Conservation (phyloP, 2,329 filamentous ascomycete species). For the Parastagonospora nodorum region DNA sequence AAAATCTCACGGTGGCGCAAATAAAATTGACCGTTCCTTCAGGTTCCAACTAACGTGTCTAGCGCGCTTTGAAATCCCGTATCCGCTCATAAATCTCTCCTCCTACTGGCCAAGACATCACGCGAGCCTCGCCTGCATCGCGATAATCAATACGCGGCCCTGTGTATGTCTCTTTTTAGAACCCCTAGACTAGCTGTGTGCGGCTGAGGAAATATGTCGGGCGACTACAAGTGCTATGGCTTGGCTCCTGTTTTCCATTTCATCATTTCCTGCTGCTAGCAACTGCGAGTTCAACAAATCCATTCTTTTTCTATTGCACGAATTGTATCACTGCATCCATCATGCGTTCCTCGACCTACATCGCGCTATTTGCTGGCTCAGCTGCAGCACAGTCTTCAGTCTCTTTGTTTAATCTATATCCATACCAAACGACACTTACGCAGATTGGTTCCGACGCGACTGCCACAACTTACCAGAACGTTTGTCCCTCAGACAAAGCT, state of each 20-base stretch:
- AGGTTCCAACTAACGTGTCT: no score
- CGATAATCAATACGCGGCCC: no score
- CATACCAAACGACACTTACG: slow-evolving; percentile 19
- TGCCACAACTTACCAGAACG: slow-evolving; percentile 29
- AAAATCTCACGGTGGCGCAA: no score
- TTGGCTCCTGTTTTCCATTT: background rate
- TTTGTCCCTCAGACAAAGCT: slow-evolving; percentile 13
- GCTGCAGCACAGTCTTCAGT: slow-evolving; percentile 24
- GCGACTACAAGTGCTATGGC: background rate
- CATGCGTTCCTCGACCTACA: slow-evolving; percentile 24
- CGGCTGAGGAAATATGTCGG: background rate
- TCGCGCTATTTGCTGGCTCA: slow-evolving; percentile 22
- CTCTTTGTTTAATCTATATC: slow-evolving; percentile 19
- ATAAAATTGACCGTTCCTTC: no score
- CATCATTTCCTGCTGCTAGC: background rate
- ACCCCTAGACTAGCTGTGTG: background rate
- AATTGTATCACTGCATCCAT: background rate
- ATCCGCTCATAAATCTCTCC: no score
- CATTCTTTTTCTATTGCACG: background rate
- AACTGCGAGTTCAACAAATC: background rate
- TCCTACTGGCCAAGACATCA: no score
- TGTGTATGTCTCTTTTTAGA: background rate
- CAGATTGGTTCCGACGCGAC: slow-evolving; percentile 23
- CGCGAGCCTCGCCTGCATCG: no score
- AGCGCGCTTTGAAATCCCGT: no score